A percentile compares a stretch with the other conserved stretches of the same genome.
These are phyloP conservation scores for Pythium myriotylum DNA, from an alignment of 352 stramenopile genomes.

Conservation along the genomic window DNA sequence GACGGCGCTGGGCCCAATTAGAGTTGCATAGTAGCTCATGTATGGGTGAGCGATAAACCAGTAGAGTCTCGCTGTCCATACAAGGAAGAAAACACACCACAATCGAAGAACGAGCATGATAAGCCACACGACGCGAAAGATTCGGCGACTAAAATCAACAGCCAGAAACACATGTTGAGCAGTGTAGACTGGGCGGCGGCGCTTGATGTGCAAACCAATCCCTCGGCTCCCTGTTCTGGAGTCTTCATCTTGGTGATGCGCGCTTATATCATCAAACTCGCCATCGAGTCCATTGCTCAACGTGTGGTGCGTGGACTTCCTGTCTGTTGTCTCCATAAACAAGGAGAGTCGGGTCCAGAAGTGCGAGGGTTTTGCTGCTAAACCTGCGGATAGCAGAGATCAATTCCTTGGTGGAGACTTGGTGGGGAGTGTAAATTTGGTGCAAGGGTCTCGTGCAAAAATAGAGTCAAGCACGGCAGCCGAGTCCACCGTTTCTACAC, in stretches of 20 bases:
- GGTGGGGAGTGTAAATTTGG: no score
- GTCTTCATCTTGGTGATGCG: background rate
- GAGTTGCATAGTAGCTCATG: conserved; percentile 31
- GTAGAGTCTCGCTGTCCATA: conserved; percentile 12
- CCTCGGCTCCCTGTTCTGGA: background rate
- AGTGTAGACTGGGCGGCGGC: conserved; percentile 8
- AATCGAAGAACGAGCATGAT: conserved; percentile 1
- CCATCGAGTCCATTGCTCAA: background rate
- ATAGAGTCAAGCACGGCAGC: no score
- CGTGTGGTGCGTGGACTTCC: background rate
- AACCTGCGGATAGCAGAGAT: no score
- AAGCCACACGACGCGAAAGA: conserved; percentile 8
- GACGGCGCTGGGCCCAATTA: conserved; percentile 15
- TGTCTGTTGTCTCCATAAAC: background rate
- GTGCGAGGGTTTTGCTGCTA: no score
- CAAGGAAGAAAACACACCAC: conserved; percentile 20
- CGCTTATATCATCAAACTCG: background rate
- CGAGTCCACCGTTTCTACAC: no score
- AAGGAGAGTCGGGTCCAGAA: background rate
- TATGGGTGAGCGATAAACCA: conserved; percentile 33
- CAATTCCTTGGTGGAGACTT: no score
- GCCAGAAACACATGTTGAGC: conserved; percentile 13
- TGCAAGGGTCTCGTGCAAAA: no score
- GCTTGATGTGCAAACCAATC: background rate
- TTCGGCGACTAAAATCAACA: background rate